These are phyloP conservation scores for Brassica rapa DNA, from an alignment of 345 rosid species.

Conservation along the genomic window DNA sequence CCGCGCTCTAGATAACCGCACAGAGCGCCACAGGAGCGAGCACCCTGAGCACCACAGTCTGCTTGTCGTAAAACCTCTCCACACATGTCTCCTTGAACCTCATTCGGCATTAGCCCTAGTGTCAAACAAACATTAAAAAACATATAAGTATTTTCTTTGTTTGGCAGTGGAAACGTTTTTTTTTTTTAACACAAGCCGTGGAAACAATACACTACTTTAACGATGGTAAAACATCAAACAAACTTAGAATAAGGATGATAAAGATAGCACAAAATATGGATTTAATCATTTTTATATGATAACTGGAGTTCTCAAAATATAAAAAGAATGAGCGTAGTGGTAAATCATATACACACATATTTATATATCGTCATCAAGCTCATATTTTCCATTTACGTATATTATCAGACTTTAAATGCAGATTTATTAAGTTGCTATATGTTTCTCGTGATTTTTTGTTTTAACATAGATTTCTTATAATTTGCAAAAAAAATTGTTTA, in stretches of 20 bases:
- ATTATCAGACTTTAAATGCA: no score
- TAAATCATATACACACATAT: not conserved
- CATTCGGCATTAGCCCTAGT: not conserved
- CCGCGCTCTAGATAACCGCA: not conserved
- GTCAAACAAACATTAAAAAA: not conserved
- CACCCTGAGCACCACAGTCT: not conserved
- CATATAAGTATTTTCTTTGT: no score
- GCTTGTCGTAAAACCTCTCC: not conserved
- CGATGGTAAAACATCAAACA: not conserved
- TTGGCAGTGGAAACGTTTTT: not conserved
- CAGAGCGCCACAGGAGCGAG: not conserved
- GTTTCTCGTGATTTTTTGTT: no score
- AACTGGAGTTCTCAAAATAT: not conserved
- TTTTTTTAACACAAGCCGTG: not conserved
- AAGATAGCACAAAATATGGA: not conserved
- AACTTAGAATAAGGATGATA: slow-evolving; percentile 19
- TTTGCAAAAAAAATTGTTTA: no score
- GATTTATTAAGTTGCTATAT: no score
- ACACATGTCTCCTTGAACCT: not conserved
- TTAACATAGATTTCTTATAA: no score
- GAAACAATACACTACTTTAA: not conserved
- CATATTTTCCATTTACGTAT: not conserved
- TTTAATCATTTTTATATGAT: slow-evolving; percentile 1
- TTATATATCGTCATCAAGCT: not conserved
- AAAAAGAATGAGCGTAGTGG: not conserved